A percentile compares a stretch with the other conserved stretches of the same genome.
phyloP scores from a whole-genome alignment of 176 grass and related monocot species.

The Musa itinerans region DNA sequence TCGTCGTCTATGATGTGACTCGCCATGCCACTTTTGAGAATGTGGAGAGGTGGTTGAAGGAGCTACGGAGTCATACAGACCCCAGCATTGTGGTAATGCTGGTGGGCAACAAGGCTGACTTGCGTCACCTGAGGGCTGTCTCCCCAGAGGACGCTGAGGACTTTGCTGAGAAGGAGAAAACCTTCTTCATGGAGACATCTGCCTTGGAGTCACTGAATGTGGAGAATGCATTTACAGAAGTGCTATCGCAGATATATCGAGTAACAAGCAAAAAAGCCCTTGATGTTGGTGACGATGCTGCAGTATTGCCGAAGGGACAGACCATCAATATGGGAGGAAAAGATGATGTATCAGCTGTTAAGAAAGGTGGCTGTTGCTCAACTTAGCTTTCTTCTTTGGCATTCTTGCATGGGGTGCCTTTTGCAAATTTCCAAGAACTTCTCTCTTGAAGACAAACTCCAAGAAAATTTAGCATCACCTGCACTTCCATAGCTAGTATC shows the following conservation, averaged over 20 bases:
- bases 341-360: slow-evolving; percentile 1
- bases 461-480: not conserved
- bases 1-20: slow-evolving; percentile 1
- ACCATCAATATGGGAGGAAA: not conserved
- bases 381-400: not conserved
- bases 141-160: not conserved
- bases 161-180: slow-evolving; percentile 7
- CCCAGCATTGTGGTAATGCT: not conserved
- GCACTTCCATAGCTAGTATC: not conserved
- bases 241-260: not conserved
- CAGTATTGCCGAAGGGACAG: not conserved
- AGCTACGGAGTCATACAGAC: not conserved
- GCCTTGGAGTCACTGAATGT: slow-evolving; percentile 4
- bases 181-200: slow-evolving; percentile 7
- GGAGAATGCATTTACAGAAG: slow-evolving; percentile 4
- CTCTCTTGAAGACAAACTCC: too few relatives aligned
- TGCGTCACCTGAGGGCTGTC: slow-evolving; percentile 1
- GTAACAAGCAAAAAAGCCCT: not conserved
- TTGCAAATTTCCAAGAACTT: too few relatives aligned
- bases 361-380: not conserved
- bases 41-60: slow-evolving; percentile 6
- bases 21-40: slow-evolving; percentile 1
- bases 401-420: too few relatives aligned
- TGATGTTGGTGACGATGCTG: not conserved
- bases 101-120: not conserved